A percentile compares a stretch with the other conserved stretches of the same genome.
Evolutionary conservation across 495 filamentous ascomycete genomes (phyloP).

Genomic region (Talaromyces proteolyticus): DNA sequence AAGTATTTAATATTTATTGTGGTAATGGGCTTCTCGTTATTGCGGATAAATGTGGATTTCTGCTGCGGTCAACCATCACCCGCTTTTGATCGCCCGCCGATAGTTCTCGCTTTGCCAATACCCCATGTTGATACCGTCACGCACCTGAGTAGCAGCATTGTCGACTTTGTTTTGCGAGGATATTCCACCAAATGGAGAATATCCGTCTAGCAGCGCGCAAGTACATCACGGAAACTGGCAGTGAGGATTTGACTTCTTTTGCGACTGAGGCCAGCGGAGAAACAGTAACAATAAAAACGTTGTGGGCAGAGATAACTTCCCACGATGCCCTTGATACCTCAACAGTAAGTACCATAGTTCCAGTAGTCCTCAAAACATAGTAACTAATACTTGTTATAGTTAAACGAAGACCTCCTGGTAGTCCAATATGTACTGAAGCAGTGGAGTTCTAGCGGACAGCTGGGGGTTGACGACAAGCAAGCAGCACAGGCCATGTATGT

Average conservation of each 20-base stretch:
- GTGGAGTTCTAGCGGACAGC: slow-evolving; percentile 7
- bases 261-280: neutral
- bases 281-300: slow-evolving; percentile 6
- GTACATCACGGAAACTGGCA: slow-evolving; percentile 11
- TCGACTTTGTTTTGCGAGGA: neutral
- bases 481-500: slow-evolving; percentile 23
- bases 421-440: slow-evolving; percentile 18
- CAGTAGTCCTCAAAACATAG: neutral
- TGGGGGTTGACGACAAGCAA: slow-evolving; percentile 18
- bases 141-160: no score
- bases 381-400: neutral
- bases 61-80: no score
- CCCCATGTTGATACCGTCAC: no score
- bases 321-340: slow-evolving; percentile 10
- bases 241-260: slow-evolving; percentile 7
- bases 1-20: no score
- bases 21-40: no score
- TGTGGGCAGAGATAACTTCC: slow-evolving; percentile 28
- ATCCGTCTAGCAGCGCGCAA: slow-evolving; percentile 24
- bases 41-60: no score
- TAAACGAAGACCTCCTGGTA: slow-evolving; percentile 22
- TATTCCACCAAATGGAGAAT: slow-evolving; percentile 22
- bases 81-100: no score
- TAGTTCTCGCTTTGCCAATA: no score
- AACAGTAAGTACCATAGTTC: neutral